Conservation (phyloP, 352 stramenopile genomes). For the Pythium myriotylum region DNA sequence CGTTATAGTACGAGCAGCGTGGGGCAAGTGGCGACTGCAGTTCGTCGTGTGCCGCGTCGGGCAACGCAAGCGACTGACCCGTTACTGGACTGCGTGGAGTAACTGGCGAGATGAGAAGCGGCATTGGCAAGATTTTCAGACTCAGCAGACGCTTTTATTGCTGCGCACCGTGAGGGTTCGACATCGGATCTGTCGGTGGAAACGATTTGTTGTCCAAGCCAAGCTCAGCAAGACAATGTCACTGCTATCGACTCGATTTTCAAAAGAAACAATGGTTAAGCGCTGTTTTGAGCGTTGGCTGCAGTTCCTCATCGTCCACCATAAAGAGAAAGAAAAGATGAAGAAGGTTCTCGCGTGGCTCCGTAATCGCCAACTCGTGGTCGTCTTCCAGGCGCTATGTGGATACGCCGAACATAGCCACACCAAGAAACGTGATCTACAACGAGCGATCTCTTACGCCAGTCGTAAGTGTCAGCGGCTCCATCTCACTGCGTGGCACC, state of each 20-base stretch:
- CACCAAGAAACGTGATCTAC: not conserved
- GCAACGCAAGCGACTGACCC: slow-evolving; percentile 6
- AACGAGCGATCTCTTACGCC: not conserved
- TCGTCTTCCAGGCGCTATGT: slow-evolving; percentile 9
- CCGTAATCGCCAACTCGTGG: slow-evolving; percentile 12
- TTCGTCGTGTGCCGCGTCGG: slow-evolving; percentile 20
- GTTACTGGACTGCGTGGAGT: slow-evolving; percentile 5
- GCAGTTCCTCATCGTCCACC: slow-evolving; percentile 7
- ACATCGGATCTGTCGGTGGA: slow-evolving; percentile 14
- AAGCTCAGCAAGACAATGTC: slow-evolving; percentile 24
- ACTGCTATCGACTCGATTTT: slow-evolving; percentile 17
- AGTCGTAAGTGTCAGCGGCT: not conserved
- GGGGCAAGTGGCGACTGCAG: slow-evolving; percentile 20
- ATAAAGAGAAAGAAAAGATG: slow-evolving; percentile 26
- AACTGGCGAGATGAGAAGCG: slow-evolving; percentile 1
- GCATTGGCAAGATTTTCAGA: slow-evolving; percentile 12
- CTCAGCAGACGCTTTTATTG: not conserved
- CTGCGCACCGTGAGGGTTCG: slow-evolving; percentile 14
- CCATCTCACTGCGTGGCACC: slow-evolving; percentile 34
- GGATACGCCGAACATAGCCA: not conserved
- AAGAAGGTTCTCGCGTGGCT: slow-evolving; percentile 15
- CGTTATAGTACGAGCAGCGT: not conserved
- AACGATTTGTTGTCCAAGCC: slow-evolving; percentile 10
- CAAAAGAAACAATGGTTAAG: slow-evolving; percentile 21
- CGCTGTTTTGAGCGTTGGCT: slow-evolving; percentile 24